Conservation (phyloP, 352 stramenopile genomes). For the Globisporangium viniferum region DNA sequence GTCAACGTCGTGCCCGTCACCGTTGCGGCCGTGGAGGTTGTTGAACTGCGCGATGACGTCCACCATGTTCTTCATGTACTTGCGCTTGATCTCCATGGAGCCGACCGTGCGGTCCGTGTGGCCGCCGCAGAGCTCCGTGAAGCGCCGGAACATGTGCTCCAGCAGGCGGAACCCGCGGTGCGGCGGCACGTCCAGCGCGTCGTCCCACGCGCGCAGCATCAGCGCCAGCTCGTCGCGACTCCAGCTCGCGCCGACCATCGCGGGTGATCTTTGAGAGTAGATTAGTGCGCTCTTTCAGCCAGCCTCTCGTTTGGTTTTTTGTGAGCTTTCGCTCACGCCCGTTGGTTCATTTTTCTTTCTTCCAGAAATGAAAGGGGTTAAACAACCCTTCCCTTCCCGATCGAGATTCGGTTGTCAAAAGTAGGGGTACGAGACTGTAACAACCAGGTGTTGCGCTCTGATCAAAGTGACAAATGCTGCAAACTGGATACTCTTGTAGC, state of each 20-base stretch:
- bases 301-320: no score
- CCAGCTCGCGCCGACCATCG: conserved; percentile 10
- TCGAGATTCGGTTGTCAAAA: no score
- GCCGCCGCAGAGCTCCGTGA: conserved; percentile 5
- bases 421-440: no score
- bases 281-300: no score
- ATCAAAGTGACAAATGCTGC: no score
- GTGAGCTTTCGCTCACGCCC: no score
- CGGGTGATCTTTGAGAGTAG: no score
- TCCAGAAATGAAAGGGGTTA: no score
- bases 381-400: no score
- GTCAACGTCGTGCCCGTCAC: background rate
- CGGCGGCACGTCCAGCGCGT: conserved; percentile 4
- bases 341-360: no score
- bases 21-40: background rate
- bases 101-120: conserved; percentile 1
- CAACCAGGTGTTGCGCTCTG: no score
- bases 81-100: conserved; percentile 15
- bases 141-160: conserved; percentile 11
- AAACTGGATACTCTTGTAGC: no score
- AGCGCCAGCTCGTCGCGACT: conserved; percentile 7
- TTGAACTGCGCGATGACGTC: conserved; percentile 9
- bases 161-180: conserved; percentile 12
- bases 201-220: conserved; percentile 7
- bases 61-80: conserved; percentile 19